phyloP scores from a whole-genome alignment of 768 basidiomycete species.

The Auriscalpium vulgare region DNA sequence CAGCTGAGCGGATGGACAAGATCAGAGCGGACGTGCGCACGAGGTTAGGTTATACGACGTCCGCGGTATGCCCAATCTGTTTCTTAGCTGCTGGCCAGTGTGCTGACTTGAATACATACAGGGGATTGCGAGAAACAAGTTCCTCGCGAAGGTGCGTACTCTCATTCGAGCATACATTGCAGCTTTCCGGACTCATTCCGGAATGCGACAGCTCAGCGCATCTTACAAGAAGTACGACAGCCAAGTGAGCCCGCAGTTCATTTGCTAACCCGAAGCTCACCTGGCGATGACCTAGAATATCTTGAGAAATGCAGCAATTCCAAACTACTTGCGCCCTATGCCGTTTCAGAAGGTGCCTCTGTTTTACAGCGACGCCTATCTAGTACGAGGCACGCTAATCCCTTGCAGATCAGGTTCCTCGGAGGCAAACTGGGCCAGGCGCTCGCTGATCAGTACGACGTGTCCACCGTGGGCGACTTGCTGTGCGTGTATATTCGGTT shows the following conservation, averaged over 20 bases:
- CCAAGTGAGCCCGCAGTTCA: constrained; percentile 43
- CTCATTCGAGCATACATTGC: neutral
- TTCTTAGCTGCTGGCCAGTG: neutral
- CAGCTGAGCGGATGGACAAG: constrained; percentile 77
- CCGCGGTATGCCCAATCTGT: constrained; percentile 54
- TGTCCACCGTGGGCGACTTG: constrained; percentile 83
- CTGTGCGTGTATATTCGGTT: constrained; percentile 44
- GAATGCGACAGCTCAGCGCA: constrained; percentile 57
- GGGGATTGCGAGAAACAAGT: constrained; percentile 92
- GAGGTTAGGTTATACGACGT: constrained; percentile 86
- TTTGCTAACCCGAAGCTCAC: neutral
- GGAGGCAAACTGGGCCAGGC: constrained; percentile 92
- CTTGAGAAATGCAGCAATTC: constrained; percentile 74
- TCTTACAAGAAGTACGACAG: constrained; percentile 88
- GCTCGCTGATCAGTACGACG: constrained; percentile 82
- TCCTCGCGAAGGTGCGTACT: constrained; percentile 74
- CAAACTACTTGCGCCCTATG: constrained; percentile 76
- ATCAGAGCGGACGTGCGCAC: constrained; percentile 59
- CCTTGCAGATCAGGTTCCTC: constrained; percentile 74
- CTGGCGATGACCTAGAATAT: constrained; percentile 50
- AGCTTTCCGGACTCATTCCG: neutral
- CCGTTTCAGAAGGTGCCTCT: constrained; percentile 45
- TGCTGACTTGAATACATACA: constrained; percentile 19
- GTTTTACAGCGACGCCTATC: neutral
- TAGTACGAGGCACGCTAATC: neutral